Base-by-base conservation (phyloP, 1,284 basidiomycete species). In the Cryptococcus deneoformans region DNA sequence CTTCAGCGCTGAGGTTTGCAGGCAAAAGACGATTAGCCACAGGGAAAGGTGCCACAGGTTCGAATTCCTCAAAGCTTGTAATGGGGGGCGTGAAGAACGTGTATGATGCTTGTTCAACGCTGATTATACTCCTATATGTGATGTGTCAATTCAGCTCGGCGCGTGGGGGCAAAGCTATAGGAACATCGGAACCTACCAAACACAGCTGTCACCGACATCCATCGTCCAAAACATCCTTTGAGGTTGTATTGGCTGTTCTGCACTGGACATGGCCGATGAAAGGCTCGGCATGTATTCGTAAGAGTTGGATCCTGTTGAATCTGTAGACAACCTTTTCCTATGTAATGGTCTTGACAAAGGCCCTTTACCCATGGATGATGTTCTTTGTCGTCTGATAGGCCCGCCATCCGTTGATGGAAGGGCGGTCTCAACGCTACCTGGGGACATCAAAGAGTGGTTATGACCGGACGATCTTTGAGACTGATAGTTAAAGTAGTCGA, bases 31-130 rank as follows among this genome's bases (percentile, higher is more conserved):
- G 90, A 68, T 89, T 86, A 56, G 90, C 85, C 51, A 81, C 83
- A 7, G 90, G 90, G 82, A 92, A 90, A 2, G 90, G 91, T 20
- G 91, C 91, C 57, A 92, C 84, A 11, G 90, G 88, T 73, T 89
- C 89, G 20, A 84, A 84, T 24, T 59, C 37, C 6, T 57, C 50
- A 1, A n/a, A 51, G 11, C 40, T 50, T 5, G 70, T 61, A 24
- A 66, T 83, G 1, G 89, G 88, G n/a, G 91, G 90, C 6, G 92
- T 86, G 72, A 90, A 93, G 79, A 94, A 94, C 71, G 92, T 93
- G 80, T 93, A 93, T 59, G 69, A 62, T 24, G 66, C 62, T 59
- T 73, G 71, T 53, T 78, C 75, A 12, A 75, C 75, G 44, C 68
- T 68, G 47, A 78, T 73, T 50, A 78, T 77, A 53, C 68, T 76